Conservation (phyloP, 306 rosid species). For the Rosa multiflora region DNA sequence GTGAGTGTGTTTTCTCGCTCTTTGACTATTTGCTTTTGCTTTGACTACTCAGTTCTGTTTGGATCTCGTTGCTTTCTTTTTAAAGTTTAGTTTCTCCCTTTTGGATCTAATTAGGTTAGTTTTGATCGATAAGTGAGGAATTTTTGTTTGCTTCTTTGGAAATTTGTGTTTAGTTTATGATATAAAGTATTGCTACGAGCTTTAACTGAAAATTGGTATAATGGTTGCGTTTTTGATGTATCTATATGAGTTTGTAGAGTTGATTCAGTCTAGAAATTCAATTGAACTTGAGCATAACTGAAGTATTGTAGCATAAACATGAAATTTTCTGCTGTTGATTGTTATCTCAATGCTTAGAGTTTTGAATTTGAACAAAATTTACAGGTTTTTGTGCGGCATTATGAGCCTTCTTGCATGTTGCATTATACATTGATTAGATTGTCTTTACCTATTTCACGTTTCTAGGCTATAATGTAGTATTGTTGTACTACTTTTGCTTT, state of each 20-base stretch:
- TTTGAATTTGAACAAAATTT: not conserved
- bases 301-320: not conserved
- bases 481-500: not conserved
- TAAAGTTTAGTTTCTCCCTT: not conserved
- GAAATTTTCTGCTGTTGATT: not conserved
- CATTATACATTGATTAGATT: not conserved
- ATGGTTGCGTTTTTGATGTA: not conserved
- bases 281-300: not conserved
- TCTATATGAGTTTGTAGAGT: not conserved
- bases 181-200: not conserved
- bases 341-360: not conserved
- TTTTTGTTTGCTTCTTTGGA: not conserved
- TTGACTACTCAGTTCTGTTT: not conserved
- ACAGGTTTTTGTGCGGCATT: not conserved
- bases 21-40: not conserved
- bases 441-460: not conserved
- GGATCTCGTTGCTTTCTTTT: constrained; percentile 3
- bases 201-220: not conserved
- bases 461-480: not conserved
- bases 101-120: not conserved
- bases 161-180: not conserved
- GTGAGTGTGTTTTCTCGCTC: constrained; percentile 15
- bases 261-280: not conserved
- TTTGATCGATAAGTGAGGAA: not conserved
- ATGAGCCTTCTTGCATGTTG: not conserved